Evolutionary conservation across 2,329 filamentous ascomycete species (phyloP).

Genomic region (Hypomyces rosellus): DNA sequence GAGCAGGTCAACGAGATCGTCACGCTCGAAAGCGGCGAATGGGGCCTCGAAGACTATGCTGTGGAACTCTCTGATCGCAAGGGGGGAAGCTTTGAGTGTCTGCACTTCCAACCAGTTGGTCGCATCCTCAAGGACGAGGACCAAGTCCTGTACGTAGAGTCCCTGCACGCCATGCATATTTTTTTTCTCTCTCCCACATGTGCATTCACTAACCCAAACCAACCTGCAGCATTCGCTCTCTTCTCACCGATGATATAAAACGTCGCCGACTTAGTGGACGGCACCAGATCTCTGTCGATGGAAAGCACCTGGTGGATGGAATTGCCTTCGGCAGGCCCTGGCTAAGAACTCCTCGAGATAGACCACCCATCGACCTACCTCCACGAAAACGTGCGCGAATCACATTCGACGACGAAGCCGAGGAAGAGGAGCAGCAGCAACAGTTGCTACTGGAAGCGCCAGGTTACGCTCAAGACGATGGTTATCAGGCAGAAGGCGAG

Average conservation of each 20-base stretch:
- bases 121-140: conserved; percentile 75
- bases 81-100: conserved; percentile 69
- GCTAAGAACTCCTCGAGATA: conserved; percentile 50
- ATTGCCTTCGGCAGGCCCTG: conserved; percentile 74
- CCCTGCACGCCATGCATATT: neutral
- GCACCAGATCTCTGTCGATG: conserved; percentile 71
- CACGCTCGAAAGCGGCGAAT: conserved; percentile 72
- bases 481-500: conserved; percentile 6
- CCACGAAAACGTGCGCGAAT: conserved; percentile 63
- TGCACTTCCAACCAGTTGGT: conserved; percentile 73
- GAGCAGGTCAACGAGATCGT: conserved; percentile 73
- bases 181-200: neutral
- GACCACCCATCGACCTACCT: conserved; percentile 65
- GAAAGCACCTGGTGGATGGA: conserved; percentile 78
- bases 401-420: conserved; percentile 30
- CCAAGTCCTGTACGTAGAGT: conserved; percentile 62
- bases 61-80: conserved; percentile 60
- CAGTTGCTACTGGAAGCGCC: conserved; percentile 2
- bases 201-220: neutral
- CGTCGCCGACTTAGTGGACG: conserved; percentile 68
- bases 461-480: neutral
- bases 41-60: conserved; percentile 85
- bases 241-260: conserved; percentile 68
- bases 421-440: conserved; percentile 30
- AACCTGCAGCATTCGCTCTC: conserved; percentile 61